Conservation (phyloP, 2,329 filamentous ascomycete genomes). For the Pseudogymnoascus sp. region DNA sequence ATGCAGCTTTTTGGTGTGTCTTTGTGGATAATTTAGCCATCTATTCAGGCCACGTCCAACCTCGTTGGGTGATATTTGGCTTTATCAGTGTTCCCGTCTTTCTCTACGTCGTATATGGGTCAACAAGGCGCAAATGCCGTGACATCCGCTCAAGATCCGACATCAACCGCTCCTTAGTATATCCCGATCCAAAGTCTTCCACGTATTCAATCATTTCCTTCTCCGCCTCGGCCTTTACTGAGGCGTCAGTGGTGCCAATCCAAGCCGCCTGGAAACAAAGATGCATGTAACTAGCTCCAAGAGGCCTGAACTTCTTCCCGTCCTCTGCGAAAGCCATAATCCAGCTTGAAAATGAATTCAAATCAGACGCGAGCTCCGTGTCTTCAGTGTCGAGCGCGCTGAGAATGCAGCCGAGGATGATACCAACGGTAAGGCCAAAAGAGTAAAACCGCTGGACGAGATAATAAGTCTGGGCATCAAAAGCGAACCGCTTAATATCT, state of each 20-base stretch:
- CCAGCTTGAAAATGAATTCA: slow-evolving; percentile 24
- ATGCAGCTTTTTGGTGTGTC: not conserved
- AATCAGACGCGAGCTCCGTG: not conserved
- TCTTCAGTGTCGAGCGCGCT: slow-evolving; percentile 25
- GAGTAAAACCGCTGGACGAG: slow-evolving; percentile 26
- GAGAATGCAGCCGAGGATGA: slow-evolving; percentile 30
- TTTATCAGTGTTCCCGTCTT: not conserved
- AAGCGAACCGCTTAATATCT: not conserved
- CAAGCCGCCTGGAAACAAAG: slow-evolving; percentile 25
- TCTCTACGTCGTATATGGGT: not conserved
- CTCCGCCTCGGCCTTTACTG: not conserved
- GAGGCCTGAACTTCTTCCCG: slow-evolving; percentile 25
- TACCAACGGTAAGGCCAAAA: slow-evolving; percentile 26
- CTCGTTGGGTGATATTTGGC: not conserved
- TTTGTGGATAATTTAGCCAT: not conserved
- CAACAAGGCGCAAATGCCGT: not conserved
- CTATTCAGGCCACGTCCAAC: not conserved
- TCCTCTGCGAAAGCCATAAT: slow-evolving; percentile 25
- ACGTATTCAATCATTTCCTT: not conserved
- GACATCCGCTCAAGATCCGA: not conserved
- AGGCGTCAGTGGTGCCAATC: slow-evolving; percentile 13
- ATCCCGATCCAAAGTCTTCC: not conserved
- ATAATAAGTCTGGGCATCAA: not conserved
- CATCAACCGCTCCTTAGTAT: not conserved
- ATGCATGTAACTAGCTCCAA: slow-evolving; percentile 28